Conservation (phyloP, 257 asterid species). For the Lycium ferocissimum region DNA sequence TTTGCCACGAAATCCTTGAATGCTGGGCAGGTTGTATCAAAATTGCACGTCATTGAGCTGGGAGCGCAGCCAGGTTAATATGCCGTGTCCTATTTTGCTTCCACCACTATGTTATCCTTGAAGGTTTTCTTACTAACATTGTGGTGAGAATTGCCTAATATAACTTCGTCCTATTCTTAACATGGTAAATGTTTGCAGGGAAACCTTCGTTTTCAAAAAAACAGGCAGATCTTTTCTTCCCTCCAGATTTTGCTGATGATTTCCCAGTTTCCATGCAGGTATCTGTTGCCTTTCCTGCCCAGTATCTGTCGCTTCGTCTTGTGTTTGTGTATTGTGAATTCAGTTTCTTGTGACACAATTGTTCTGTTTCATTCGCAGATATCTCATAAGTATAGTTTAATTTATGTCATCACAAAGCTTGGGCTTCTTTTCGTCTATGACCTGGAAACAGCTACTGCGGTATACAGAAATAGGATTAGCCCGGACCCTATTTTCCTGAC, state of each 20-base stretch:
- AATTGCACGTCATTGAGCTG: conserved; percentile 76
- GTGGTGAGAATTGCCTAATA: conserved; percentile 29
- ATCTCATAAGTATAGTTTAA: conserved; percentile 73
- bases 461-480: conserved; percentile 96
- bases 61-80: conserved; percentile 87
- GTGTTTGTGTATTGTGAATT: conserved; percentile 27
- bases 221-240: conserved; percentile 99
- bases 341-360: conserved; percentile 29
- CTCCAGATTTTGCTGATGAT: conserved; percentile 97
- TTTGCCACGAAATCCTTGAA: conserved; percentile 71
- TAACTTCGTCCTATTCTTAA: conserved; percentile 15
- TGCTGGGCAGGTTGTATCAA: conserved; percentile 69
- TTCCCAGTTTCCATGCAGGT: conserved; percentile 99
- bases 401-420: conserved; percentile 71
- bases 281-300: conserved; percentile 25
- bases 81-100: conserved; percentile 42
- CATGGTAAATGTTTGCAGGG: conserved; percentile 54
- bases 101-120: not conserved
- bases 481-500: conserved; percentile 98
- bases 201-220: conserved; percentile 90
- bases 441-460: conserved; percentile 87
- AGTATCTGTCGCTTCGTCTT: not conserved
- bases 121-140: not conserved
- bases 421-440: conserved; percentile 77
- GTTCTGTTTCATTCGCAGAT: conserved; percentile 62